phyloP scores from a whole-genome alignment of 2,329 filamentous ascomycete genomes.

The Phoma herbarum region DNA sequence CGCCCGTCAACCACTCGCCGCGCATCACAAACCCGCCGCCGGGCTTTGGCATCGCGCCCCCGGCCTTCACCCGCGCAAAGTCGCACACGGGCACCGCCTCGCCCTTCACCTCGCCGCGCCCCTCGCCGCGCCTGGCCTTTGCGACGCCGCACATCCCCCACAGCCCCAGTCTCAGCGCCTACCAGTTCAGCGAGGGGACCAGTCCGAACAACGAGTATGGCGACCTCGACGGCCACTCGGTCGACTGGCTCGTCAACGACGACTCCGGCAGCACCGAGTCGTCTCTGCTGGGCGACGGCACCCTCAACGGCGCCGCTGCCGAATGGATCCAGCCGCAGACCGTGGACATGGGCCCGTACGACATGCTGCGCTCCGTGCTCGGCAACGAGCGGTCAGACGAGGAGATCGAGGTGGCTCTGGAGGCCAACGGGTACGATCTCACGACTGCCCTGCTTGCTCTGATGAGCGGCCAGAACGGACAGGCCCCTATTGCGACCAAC shows the following conservation, averaged over 20 bases:
- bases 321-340: slow-evolving; percentile 76
- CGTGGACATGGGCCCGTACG: slow-evolving; percentile 95
- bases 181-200: slow-evolving; percentile 83
- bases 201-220: slow-evolving; percentile 86
- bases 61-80: slow-evolving; percentile 78
- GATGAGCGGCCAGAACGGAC: slow-evolving; percentile 74
- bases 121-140: slow-evolving; percentile 88
- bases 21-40: slow-evolving; percentile 82
- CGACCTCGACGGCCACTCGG: slow-evolving; percentile 90
- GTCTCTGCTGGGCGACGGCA: slow-evolving; percentile 72
- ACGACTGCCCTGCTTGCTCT: slow-evolving; percentile 90
- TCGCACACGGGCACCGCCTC: slow-evolving; percentile 73
- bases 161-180: slow-evolving; percentile 91
- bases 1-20: slow-evolving; percentile 83
- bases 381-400: slow-evolving; percentile 90
- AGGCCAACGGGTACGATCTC: slow-evolving; percentile 89
- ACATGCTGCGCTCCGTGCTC: slow-evolving; percentile 94
- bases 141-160: slow-evolving; percentile 91
- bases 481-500: slow-evolving; percentile 57
- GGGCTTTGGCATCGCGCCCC: slow-evolving; percentile 76
- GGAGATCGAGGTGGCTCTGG: slow-evolving; percentile 91
- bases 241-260: slow-evolving; percentile 94
- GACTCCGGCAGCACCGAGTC: slow-evolving; percentile 85
- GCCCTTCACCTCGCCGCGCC: slow-evolving; percentile 91
- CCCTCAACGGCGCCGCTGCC: slow-evolving; percentile 79